phyloP scores from a whole-genome alignment of 176 grass and related monocot genomes.

The Eleusine indica region DNA sequence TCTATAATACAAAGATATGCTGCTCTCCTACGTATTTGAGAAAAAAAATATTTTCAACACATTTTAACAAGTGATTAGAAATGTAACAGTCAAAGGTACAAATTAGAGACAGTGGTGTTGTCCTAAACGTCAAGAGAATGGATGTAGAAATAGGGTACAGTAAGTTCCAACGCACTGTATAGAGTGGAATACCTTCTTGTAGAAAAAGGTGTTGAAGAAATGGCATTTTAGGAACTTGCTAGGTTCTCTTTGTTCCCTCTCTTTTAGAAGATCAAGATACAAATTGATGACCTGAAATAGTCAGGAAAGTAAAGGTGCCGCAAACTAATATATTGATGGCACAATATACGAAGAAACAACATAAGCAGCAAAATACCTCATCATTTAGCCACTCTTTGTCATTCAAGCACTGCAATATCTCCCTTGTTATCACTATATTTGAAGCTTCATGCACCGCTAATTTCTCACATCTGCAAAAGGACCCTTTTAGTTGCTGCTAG shows the following conservation, averaged over 20 bases:
- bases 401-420: constrained; percentile 70
- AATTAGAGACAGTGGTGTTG: background rate
- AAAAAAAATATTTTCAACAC: background rate
- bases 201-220: constrained; percentile 90
- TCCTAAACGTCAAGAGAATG: background rate
- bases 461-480: constrained; percentile 48
- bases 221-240: constrained; percentile 75
- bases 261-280: constrained; percentile 85
- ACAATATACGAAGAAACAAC: constrained; percentile 8
- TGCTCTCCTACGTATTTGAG: too few species aligned
- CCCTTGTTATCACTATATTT: constrained; percentile 82
- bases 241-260: constrained; percentile 67
- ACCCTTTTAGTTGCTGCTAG: constrained; percentile 15
- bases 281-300: constrained; percentile 77
- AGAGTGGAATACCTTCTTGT: constrained; percentile 60
- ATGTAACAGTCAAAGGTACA: background rate
- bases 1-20: too few species aligned
- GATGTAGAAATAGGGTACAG: background rate
- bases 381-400: constrained; percentile 69
- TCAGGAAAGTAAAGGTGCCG: constrained; percentile 3
- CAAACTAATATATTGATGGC: background rate
- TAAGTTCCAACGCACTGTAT: background rate
- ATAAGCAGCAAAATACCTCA: constrained; percentile 55
- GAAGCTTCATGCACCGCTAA: constrained; percentile 59
- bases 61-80: background rate